Evolutionary conservation across 2,329 filamentous ascomycete species (phyloP), one percentile per base, ranked within the genome.

Genomic region (Passalora sequoiae): DNA sequence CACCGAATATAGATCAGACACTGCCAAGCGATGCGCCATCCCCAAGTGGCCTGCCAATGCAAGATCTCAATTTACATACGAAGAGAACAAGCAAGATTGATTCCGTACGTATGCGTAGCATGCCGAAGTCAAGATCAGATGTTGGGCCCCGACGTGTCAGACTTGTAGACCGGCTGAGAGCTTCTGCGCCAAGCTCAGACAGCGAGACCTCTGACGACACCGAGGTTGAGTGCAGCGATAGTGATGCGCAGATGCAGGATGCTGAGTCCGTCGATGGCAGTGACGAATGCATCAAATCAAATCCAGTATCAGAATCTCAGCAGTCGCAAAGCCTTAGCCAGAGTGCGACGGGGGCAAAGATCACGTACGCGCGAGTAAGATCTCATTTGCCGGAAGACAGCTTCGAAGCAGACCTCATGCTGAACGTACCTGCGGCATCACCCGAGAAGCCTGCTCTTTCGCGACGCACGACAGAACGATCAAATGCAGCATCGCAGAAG

Each of bases 301-400:
- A n/a, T n/a, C n/a, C 45, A 43, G 15, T 49, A 46, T 10, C 47
- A 54, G 19, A 27, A 9, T 31, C 15, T 32, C 38, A 33, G 17
- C 29, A 30, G 19, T 29, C 35, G 19, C 49, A 51, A 17, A n/a
- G n/a, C n/a, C n/a, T n/a, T n/a, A 44, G 35, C 22, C 50, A 53
- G 38, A 52, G 42, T 25, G 39, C 44, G 28, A 54, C 28, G 51
- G 68, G 66, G 2, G 64, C 70, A 4, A 75, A 66, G 51, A 64
- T 77, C 31, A 83, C 80, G 2, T 83, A 83, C 13, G 50, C 51
- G 10, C 72, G 72, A 27, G 69, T 76, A 50, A 70, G 79, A 33
- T 80, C 78, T 2, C 78, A 80, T 48, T 62, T 81, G n/a, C 69
- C 74, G 51, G 77, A 80, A 49, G 59, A 68, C 32, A 68, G 64